phyloP scores from a whole-genome alignment of 176 grass and related monocot genomes.

The Echinochloa phyllopogon region DNA sequence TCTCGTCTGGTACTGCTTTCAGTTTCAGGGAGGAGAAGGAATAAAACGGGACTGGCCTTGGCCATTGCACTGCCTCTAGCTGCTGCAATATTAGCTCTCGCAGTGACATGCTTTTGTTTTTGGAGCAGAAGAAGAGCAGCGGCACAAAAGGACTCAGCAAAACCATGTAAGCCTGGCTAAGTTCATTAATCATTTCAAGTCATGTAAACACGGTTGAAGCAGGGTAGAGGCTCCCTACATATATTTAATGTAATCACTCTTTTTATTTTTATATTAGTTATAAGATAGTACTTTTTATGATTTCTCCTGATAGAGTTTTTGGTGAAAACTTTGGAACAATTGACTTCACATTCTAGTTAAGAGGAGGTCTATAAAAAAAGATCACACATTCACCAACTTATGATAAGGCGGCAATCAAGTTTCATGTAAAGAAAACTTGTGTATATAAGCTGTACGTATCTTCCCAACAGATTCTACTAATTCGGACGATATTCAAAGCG shows the following conservation, averaged over 20 bases:
- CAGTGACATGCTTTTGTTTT: background rate
- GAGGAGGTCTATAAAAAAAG: no score
- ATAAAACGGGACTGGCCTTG: conserved; percentile 20
- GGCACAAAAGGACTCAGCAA: background rate
- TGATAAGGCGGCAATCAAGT: background rate
- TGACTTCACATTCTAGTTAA: background rate
- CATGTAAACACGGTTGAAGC: no score
- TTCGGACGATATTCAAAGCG: background rate
- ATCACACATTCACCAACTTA: background rate
- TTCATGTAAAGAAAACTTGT: no score
- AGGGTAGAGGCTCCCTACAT: no score
- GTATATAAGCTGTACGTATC: background rate
- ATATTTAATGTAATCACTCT: no score
- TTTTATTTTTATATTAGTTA: background rate
- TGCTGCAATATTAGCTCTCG: background rate
- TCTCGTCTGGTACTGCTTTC: background rate
- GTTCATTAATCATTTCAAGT: background rate
- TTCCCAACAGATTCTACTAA: background rate
- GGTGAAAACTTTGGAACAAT: no score
- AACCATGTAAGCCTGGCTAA: background rate
- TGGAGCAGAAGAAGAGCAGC: background rate
- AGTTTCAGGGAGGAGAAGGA: conserved; percentile 39
- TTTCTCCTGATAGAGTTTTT: no score
- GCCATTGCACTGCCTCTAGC: conserved; percentile 17
- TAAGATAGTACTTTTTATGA: no score